Evolutionary conservation across 2,329 filamentous ascomycete genomes (phyloP).

Genomic region (Stenocarpella maydis): DNA sequence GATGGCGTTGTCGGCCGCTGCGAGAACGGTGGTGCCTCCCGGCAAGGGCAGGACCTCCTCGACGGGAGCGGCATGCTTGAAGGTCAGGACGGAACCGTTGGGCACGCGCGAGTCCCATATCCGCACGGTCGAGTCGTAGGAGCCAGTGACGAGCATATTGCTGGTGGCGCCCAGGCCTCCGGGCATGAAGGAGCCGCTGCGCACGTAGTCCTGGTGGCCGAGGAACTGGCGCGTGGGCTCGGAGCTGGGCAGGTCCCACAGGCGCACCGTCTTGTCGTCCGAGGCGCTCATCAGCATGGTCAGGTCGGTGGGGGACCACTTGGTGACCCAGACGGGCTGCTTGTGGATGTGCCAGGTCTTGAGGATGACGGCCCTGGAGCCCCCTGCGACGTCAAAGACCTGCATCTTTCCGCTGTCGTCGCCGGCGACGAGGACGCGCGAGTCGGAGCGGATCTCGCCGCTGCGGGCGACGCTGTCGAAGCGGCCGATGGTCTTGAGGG

Average conservation of each 20-base stretch:
- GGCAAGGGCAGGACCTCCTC: slow-evolving; percentile 89
- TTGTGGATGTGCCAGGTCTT: slow-evolving; percentile 96
- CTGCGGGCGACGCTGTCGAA: slow-evolving; percentile 92
- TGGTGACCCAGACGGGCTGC: slow-evolving; percentile 90
- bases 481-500: slow-evolving; percentile 91
- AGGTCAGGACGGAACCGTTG: slow-evolving; percentile 79
- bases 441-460: slow-evolving; percentile 88
- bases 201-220: slow-evolving; percentile 93
- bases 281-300: slow-evolving; percentile 89
- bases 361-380: slow-evolving; percentile 81
- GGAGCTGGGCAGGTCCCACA: slow-evolving; percentile 92
- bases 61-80: slow-evolving; percentile 90
- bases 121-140: slow-evolving; percentile 92
- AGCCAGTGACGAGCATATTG: slow-evolving; percentile 85
- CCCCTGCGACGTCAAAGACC: slow-evolving; percentile 81
- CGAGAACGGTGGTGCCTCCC: slow-evolving; percentile 85
- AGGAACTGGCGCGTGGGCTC: slow-evolving; percentile 79
- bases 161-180: slow-evolving; percentile 65
- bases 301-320: slow-evolving; percentile 88
- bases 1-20: slow-evolving; percentile 84
- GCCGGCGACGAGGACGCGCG: slow-evolving; percentile 86
- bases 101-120: slow-evolving; percentile 90
- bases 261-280: slow-evolving; percentile 89
- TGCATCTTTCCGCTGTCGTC: slow-evolving; percentile 93
- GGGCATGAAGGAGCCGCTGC: slow-evolving; percentile 86